Evolutionary conservation across 371 early-diverging fungal genomes (phyloP).

Genomic region (Amoeboaphelidium protococcarum): DNA sequence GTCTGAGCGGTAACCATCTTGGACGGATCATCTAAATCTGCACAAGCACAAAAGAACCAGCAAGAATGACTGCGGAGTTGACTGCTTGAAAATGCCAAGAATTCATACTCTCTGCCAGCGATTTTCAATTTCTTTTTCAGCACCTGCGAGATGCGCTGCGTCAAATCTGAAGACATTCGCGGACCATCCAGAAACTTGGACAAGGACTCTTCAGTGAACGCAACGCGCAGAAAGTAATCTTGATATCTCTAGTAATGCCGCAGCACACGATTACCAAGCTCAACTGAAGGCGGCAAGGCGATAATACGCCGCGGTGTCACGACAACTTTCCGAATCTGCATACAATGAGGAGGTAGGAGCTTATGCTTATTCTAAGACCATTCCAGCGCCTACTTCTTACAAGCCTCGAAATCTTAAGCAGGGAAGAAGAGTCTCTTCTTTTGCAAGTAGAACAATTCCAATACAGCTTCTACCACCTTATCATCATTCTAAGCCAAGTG

Average conservation of each 20-base stretch:
- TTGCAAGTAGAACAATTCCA: too few relatives aligned
- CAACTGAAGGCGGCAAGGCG: conserved; percentile 22
- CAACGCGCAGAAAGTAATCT: conserved; percentile 35
- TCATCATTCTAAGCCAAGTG: too few relatives aligned
- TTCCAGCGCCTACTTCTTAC: too few relatives aligned
- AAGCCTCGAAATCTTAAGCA: too few relatives aligned
- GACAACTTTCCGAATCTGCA: conserved; percentile 18
- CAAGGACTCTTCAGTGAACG: conserved; percentile 32
- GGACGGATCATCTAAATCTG: not conserved
- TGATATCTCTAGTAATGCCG: conserved; percentile 17
- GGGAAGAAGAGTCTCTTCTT: too few relatives aligned
- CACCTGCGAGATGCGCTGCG: conserved; percentile 14
- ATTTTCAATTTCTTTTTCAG: conserved; percentile 26
- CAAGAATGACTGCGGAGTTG: conserved; percentile 37
- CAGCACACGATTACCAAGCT: conserved; percentile 34
- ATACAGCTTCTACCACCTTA: too few relatives aligned
- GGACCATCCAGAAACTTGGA: conserved; percentile 5
- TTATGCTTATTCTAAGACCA: too few relatives aligned
- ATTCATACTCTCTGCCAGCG: conserved; percentile 27
- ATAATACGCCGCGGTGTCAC: conserved; percentile 31
- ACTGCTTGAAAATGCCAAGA: conserved; percentile 30
- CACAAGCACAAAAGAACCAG: conserved; percentile 30
- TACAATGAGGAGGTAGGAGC: not conserved
- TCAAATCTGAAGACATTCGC: not conserved
- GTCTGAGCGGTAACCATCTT: conserved; percentile 10